phyloP scores from a whole-genome alignment of 169 alveolate species.

The Cryptosporidium sp. region DNA sequence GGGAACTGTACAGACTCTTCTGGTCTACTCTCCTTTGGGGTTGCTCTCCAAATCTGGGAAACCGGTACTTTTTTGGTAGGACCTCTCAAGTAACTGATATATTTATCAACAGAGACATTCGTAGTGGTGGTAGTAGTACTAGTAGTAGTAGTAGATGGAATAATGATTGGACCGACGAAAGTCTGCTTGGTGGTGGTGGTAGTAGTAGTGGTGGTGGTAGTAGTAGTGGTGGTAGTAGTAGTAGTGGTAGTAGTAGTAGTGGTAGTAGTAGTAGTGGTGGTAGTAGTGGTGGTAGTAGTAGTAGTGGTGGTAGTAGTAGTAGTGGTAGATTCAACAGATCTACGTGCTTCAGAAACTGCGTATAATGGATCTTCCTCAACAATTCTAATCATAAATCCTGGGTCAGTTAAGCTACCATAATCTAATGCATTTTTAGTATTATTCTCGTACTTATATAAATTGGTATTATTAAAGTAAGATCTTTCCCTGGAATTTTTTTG shows the following conservation, averaged over 20 bases:
- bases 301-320: constrained; percentile 45
- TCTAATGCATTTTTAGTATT: neutral
- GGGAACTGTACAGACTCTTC: neutral
- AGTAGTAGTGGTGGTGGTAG: neutral
- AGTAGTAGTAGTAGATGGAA: neutral
- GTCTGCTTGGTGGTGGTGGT: neutral
- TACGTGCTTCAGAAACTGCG: neutral
- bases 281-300: constrained; percentile 24
- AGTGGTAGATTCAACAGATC: constrained; percentile 5
- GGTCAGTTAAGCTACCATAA: neutral
- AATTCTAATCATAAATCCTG: neutral
- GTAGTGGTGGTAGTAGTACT: neutral
- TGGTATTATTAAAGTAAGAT: neutral
- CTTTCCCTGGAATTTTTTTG: neutral
- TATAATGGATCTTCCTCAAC: neutral
- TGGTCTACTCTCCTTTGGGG: neutral
- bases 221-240: constrained; percentile 11
- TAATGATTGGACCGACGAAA: neutral
- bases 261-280: constrained; percentile 1
- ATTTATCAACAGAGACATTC: neutral
- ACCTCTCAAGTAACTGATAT: neutral
- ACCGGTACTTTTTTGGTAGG: neutral
- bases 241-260: constrained; percentile 32
- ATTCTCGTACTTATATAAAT: neutral
- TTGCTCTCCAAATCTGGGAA: neutral